These are phyloP conservation scores for Psilocybe sp. DNA, from an alignment of 768 basidiomycete genomes.

Conservation along the genomic window DNA sequence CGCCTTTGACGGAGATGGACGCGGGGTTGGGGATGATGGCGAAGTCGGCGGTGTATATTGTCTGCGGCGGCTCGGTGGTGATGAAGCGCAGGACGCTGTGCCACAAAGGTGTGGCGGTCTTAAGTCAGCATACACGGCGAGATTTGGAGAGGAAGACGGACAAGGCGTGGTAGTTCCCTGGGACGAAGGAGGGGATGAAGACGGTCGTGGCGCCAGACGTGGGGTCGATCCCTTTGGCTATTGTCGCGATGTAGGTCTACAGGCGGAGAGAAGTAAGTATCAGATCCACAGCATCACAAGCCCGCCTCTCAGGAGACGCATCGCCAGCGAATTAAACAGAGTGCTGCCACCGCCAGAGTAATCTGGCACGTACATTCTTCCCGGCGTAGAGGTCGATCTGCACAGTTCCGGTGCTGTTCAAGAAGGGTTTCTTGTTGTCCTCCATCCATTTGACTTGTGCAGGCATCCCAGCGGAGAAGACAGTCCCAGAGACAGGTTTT, in stretches of 20 bases:
- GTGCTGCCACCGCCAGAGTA: not conserved
- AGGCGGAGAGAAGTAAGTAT: not conserved
- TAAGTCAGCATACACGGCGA: not conserved
- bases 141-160: slow-evolving; percentile 16
- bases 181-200: slow-evolving; percentile 28
- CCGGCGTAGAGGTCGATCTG: slow-evolving; percentile 45
- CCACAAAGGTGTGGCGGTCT: not conserved
- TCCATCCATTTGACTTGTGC: slow-evolving; percentile 50
- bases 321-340: not conserved
- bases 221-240: slow-evolving; percentile 45
- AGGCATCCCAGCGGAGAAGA: slow-evolving; percentile 40
- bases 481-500: slow-evolving; percentile 42
- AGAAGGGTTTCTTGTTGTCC: slow-evolving; percentile 35
- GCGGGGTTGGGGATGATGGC: slow-evolving; percentile 27
- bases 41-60: slow-evolving; percentile 54
- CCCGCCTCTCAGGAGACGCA: not conserved
- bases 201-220: slow-evolving; percentile 24
- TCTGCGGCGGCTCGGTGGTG: slow-evolving; percentile 22
- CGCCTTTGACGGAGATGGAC: slow-evolving; percentile 6
- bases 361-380: slow-evolving; percentile 33
- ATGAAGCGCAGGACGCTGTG: slow-evolving; percentile 34
- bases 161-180: slow-evolving; percentile 25
- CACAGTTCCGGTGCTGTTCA: slow-evolving; percentile 39
- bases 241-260: slow-evolving; percentile 31
- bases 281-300: not conserved